These are phyloP conservation scores for Saccharomycopsis fermentans DNA, from an alignment of 805 yeast genomes.

Conservation along the genomic window DNA sequence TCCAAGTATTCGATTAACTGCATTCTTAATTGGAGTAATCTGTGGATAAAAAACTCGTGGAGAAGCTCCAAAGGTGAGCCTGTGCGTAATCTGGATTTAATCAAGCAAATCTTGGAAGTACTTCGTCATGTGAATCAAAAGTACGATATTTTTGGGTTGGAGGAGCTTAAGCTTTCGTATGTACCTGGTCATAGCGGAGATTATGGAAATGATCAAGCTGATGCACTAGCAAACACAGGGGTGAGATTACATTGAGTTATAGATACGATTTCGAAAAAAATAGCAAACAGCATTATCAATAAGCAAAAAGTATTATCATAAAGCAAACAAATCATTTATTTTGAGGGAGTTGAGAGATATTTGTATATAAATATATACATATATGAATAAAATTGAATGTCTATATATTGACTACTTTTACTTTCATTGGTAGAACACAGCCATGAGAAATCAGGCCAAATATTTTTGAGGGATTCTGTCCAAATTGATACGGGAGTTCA, in stretches of 20 bases:
- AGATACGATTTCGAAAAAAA: too few species aligned
- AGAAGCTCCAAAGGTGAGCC: conserved; percentile 31
- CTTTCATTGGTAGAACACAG: too few species aligned
- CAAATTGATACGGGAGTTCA: conserved; percentile 29
- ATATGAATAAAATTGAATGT: background rate
- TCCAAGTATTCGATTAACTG: conserved; percentile 56
- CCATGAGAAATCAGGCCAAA: background rate
- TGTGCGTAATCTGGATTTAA: conserved; percentile 45
- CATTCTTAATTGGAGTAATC: conserved; percentile 44
- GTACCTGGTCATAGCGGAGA: conserved; percentile 66
- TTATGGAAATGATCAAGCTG: conserved; percentile 71
- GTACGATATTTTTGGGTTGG: conserved; percentile 22
- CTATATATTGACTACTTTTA: background rate
- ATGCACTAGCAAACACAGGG: conserved; percentile 59
- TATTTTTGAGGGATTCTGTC: conserved; percentile 32
- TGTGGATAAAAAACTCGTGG: conserved; percentile 54
- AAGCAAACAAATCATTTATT: background rate
- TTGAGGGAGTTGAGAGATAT: too few species aligned
- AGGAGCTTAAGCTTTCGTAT: conserved; percentile 40
- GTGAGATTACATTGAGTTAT: conserved; percentile 30
- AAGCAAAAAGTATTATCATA: too few species aligned
- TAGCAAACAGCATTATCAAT: too few species aligned
- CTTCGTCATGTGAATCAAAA: conserved; percentile 31
- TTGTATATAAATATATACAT: background rate
- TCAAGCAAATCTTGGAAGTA: conserved; percentile 27